These are phyloP conservation scores for Colletotrichum euphorbiae DNA, from an alignment of 2,329 filamentous ascomycete genomes.

Conservation along the genomic window DNA sequence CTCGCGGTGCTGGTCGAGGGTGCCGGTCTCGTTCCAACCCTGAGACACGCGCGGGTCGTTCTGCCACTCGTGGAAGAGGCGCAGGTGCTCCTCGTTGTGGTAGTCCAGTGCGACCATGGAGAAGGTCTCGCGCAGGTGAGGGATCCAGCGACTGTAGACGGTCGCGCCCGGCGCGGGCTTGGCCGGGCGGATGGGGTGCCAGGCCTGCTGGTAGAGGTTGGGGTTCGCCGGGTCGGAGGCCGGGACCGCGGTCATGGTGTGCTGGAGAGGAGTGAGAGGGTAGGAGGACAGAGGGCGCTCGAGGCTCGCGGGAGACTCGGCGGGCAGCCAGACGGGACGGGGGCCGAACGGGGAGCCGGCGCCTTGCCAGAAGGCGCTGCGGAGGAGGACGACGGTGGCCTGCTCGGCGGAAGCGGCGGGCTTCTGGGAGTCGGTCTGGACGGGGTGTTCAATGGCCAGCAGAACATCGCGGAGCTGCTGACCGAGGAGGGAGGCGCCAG, in stretches of 20 bases:
- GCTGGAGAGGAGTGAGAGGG: conserved; percentile 61
- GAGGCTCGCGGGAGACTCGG: conserved; percentile 53
- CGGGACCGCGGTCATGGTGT: conserved; percentile 55
- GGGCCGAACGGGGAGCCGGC: conserved; percentile 75
- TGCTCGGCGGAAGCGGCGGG: conserved; percentile 45
- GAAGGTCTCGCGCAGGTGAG: conserved; percentile 80
- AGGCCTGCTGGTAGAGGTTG: conserved; percentile 62
- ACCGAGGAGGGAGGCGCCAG: conserved; percentile 48
- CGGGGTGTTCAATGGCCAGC: conserved; percentile 62
- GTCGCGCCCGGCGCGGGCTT: conserved; percentile 78
- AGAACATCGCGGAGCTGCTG: conserved; percentile 59
- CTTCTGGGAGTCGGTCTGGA: conserved; percentile 48
- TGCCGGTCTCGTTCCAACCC: conserved; percentile 84
- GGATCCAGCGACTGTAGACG: conserved; percentile 83
- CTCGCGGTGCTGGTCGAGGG: conserved; percentile 77
- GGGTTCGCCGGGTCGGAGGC: conserved; percentile 56
- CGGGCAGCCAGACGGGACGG: conserved; percentile 70
- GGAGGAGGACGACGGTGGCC: conserved; percentile 57
- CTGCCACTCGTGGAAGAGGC: conserved; percentile 82
- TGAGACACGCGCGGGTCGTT: conserved; percentile 85
- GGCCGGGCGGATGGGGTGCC: conserved; percentile 77
- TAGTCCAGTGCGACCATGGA: conserved; percentile 82
- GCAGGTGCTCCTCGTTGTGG: conserved; percentile 70
- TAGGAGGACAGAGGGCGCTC: conserved; percentile 56
- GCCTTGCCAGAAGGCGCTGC: conserved; percentile 76